Base-by-base conservation (phyloP, 1,284 basidiomycete genomes). In the Agroathelia rolfsii region DNA sequence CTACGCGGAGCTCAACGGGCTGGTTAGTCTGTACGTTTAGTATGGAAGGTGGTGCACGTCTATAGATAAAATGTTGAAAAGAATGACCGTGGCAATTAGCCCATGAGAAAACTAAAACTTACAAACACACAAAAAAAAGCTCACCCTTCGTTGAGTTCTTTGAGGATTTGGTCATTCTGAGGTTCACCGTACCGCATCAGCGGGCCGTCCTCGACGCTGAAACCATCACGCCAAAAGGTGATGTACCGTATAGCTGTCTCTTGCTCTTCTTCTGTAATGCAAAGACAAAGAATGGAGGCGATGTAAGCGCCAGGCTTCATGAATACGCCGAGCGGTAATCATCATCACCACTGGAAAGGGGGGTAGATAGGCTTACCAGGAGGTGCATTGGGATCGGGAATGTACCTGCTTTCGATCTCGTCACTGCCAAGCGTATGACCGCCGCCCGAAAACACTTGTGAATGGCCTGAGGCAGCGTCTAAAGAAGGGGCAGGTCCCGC, bases 141-240 rank as follows among this genome's bases (percentile, higher is more conserved):
- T 27, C 61, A 86, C 72, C 92, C 92, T 4, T 76, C 59, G 44
- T 90, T 78, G 49, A 97, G 86, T 37, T 85, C 78, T 1, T 67
- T 64, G 3, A 98, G 64, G 11, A 88, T 64, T 38, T 74, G 69
- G 26, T 76, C 66, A 48, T 92, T 80, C 4, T 62, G 67, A 0
- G 90, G 87, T 43, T 92, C 78, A 36, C 88, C 84, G 52, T 95
- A 96, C 24, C 72, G 63, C 69, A 84, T 72, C 36, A 97, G 63
- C 23, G 81, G 78, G 2, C 92, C 90, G 44, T 93, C 88, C 47
- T 94, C 90, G 36, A 98, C 76, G 28, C 80, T 83, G 59, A 97
- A 97, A 0, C 94, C 94, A 43, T 97, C 76, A 21, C 79, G 69
- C 94, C 95, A 98, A 58, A 98, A 90, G 0, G 85, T 94, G 22